phyloP scores from a whole-genome alignment of 495 filamentous ascomycete species.

The Aspergillus campestris region DNA sequence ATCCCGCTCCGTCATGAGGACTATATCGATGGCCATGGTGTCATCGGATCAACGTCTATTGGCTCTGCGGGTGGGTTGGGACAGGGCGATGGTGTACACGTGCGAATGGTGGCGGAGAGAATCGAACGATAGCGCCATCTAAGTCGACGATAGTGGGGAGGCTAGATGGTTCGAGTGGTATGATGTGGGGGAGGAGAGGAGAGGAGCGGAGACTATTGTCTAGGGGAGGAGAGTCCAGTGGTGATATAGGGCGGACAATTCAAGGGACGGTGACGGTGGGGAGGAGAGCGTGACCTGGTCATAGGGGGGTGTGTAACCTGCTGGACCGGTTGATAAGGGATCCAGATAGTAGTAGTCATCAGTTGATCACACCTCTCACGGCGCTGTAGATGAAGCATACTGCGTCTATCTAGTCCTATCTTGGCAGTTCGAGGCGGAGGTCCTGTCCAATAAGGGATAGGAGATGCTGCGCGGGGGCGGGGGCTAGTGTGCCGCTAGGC shows the following conservation, averaged over 20 bases:
- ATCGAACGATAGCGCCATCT: slow-evolving; percentile 30
- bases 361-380: background rate
- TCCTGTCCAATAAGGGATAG: background rate
- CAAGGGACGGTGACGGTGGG: background rate
- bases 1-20: slow-evolving; percentile 46
- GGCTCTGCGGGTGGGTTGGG: slow-evolving; percentile 26
- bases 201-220: background rate
- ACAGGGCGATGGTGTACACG: slow-evolving; percentile 31
- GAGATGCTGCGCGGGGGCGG: too few relatives aligned
- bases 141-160: slow-evolving; percentile 6
- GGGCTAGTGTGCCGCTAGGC: too few relatives aligned
- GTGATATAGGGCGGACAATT: background rate
- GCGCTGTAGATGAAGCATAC: too few relatives aligned
- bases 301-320: too few relatives aligned
- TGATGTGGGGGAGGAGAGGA: background rate
- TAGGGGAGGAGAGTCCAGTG: background rate
- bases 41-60: slow-evolving; percentile 24
- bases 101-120: slow-evolving; percentile 30
- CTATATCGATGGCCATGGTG: slow-evolving; percentile 49
- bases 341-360: background rate
- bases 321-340: background rate
- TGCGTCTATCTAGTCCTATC: background rate
- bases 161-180: background rate
- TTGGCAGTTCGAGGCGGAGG: slow-evolving; percentile 9
- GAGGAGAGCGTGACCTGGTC: background rate